Conservation (phyloP, 257 asterid genomes). For the Solanum peruvianum region DNA sequence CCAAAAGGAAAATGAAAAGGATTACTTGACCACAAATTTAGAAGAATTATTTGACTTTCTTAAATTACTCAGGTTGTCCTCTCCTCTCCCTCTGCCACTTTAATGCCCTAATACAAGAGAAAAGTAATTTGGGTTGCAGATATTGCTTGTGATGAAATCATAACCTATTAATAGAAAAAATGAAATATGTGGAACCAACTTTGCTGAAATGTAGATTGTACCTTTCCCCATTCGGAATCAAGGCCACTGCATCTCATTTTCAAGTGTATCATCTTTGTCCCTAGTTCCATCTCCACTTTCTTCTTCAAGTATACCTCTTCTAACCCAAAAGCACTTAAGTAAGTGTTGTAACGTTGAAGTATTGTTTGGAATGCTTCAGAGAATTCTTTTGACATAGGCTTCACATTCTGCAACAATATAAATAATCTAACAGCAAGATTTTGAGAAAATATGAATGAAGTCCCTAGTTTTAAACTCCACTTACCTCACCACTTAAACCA, state of each 20-base stretch:
- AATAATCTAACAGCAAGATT: slow-evolving; percentile 4
- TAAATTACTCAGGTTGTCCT: background rate
- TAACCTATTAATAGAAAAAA: background rate
- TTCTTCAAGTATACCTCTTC: slow-evolving; percentile 80
- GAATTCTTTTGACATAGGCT: slow-evolving; percentile 66
- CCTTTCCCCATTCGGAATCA: slow-evolving; percentile 94
- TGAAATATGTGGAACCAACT: background rate
- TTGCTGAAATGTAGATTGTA: slow-evolving; percentile 7
- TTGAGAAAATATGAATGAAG: background rate
- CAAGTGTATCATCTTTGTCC: slow-evolving; percentile 81
- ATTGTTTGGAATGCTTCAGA: slow-evolving; percentile 52
- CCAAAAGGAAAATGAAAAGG: background rate
- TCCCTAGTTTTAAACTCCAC: background rate
- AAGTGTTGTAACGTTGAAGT: slow-evolving; percentile 53
- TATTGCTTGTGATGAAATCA: background rate
- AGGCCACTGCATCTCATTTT: slow-evolving; percentile 98
- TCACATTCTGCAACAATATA: slow-evolving; percentile 51
- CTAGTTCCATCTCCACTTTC: slow-evolving; percentile 89
- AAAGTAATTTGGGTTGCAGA: background rate
- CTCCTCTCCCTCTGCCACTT: background rate
- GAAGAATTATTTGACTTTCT: background rate
- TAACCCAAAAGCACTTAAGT: slow-evolving; percentile 74
- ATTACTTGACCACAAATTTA: background rate
- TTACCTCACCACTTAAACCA: slow-evolving; percentile 90
- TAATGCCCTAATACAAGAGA: background rate